Evolutionary conservation across 129 eudicot genomes (phyloP).

Genomic region (Flaveria robusta): DNA sequence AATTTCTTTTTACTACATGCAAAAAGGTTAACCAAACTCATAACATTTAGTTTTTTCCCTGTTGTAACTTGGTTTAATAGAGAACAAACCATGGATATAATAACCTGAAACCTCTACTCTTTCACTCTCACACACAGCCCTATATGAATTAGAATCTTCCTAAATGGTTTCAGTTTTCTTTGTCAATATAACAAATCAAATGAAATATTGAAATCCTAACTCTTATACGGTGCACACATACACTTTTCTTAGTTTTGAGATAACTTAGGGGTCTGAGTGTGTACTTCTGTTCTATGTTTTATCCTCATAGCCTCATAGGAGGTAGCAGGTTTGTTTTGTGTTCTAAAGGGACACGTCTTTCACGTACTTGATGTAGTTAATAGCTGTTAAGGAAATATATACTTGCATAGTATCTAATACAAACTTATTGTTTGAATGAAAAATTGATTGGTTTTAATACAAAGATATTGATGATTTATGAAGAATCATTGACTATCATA

Average conservation of each 20-base stretch:
- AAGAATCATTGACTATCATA: background rate
- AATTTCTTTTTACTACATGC: background rate
- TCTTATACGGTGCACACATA: background rate
- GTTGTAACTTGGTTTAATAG: slow-evolving; percentile 3
- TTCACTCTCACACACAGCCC: background rate
- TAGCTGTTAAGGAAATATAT: no score
- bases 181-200: background rate
- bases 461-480: background rate
- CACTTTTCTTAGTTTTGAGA: background rate
- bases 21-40: background rate
- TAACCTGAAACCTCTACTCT: background rate
- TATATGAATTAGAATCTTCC: background rate
- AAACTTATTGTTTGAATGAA: background rate
- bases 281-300: background rate
- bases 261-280: background rate
- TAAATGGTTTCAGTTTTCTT: slow-evolving; percentile 1
- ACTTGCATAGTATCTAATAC: background rate
- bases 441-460: background rate
- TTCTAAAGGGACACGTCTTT: background rate
- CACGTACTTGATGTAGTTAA: background rate
- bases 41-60: background rate
- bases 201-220: background rate
- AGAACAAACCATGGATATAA: background rate
- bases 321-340: background rate
- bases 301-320: background rate